A percentile compares a stretch with the other conserved stretches of the same genome.
These are phyloP conservation scores for Trypanosoma cruzi DNA, from an alignment of 208 protist genomes.

Conservation along the genomic window DNA sequence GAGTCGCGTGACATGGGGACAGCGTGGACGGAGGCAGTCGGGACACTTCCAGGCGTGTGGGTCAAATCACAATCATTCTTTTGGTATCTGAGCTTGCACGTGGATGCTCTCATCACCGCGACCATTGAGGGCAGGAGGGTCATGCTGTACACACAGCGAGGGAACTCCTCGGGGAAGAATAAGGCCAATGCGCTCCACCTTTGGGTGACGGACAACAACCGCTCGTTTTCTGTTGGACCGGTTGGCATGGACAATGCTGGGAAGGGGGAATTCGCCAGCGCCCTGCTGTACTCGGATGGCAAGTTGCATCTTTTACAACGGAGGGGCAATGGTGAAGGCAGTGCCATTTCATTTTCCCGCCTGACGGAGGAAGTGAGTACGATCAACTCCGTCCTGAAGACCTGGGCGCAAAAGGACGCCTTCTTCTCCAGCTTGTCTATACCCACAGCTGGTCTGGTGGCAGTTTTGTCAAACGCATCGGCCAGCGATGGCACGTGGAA, in stretches of 20 bases:
- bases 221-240: constrained; percentile 1
- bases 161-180: not conserved
- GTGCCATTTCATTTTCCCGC: not conserved
- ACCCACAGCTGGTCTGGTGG: not conserved
- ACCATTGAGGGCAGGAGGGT: constrained; percentile 7
- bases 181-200: constrained; percentile 8
- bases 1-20: constrained; percentile 15
- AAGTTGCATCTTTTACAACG: not conserved
- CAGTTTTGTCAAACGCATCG: not conserved
- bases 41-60: not conserved
- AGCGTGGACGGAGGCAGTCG: constrained; percentile 7
- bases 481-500: not conserved
- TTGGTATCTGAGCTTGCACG: not conserved
- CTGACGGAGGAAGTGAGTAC: not conserved
- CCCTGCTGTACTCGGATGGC: not conserved
- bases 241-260: not conserved
- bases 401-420: not conserved
- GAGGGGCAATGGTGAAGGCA: not conserved
- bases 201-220: constrained; percentile 14
- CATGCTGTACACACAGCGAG: constrained; percentile 16
- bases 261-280: not conserved
- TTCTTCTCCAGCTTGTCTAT: not conserved
- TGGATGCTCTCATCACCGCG: not conserved
- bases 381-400: not conserved
- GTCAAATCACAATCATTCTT: not conserved